phyloP scores from a whole-genome alignment of 768 basidiomycete species.

The Fistulinella prunicolor region DNA sequence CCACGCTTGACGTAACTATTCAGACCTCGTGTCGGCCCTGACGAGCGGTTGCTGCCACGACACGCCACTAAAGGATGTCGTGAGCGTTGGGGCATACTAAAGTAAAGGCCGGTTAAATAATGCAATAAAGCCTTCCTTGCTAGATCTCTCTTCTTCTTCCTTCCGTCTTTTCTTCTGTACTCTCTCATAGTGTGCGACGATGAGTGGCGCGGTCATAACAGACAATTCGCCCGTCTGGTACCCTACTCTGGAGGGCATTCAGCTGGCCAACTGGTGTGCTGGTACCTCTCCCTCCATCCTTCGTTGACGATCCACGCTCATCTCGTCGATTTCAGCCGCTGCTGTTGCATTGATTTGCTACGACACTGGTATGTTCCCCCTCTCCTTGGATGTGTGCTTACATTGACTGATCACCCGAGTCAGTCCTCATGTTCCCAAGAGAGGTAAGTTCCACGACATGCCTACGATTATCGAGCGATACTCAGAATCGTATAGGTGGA shows the following conservation, averaged over 20 bases:
- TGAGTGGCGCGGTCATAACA: slow-evolving; percentile 10
- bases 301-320: background rate
- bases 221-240: slow-evolving; percentile 12
- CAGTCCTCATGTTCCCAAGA: slow-evolving; percentile 20
- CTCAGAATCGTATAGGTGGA: slow-evolving; percentile 10
- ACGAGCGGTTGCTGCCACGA: background rate
- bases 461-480: background rate
- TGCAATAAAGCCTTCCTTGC: no score
- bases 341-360: slow-evolving; percentile 18
- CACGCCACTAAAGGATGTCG: background rate
- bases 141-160: no score
- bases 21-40: background rate
- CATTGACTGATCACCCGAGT: background rate
- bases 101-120: background rate
- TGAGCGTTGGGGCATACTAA: background rate
- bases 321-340: slow-evolving; percentile 5
- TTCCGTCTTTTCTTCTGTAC: background rate
- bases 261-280: slow-evolving; percentile 17
- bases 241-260: slow-evolving; percentile 8
- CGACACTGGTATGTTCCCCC: slow-evolving; percentile 4
- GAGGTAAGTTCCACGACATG: slow-evolving; percentile 21
- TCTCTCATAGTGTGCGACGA: background rate
- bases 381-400: background rate
- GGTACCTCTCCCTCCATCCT: slow-evolving; percentile 1
- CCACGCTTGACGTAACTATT: no score